These are phyloP conservation scores for Globisporangium recalcitrans DNA, from an alignment of 352 stramenopile species.

Conservation along the genomic window DNA sequence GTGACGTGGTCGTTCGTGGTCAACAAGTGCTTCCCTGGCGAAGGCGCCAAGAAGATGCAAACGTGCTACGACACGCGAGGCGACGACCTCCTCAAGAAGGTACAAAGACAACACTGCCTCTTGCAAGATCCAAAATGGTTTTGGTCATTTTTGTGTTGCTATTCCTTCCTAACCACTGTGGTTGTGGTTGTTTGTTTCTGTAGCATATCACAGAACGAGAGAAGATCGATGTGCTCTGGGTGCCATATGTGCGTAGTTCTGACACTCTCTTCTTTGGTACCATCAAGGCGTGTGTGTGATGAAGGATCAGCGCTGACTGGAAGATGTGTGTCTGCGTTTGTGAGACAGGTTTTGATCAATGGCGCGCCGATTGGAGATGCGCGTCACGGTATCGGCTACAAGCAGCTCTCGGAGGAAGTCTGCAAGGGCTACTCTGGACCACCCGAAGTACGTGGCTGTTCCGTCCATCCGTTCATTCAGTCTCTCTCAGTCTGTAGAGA, in stretches of 20 bases:
- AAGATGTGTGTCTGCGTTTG: not conserved
- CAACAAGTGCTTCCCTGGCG: conserved; percentile 52
- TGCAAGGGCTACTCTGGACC: conserved; percentile 65
- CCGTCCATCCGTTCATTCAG: not conserved
- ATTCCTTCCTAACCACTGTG: not conserved
- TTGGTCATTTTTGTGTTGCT: no score
- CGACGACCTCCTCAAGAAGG: conserved; percentile 48
- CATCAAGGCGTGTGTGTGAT: not conserved
- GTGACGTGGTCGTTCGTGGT: conserved; percentile 63
- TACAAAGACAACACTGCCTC: conserved; percentile 6
- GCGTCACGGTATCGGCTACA: conserved; percentile 55
- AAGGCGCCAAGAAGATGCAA: conserved; percentile 46
- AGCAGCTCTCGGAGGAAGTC: conserved; percentile 57
- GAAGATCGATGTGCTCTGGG: conserved; percentile 52
- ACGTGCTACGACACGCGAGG: conserved; percentile 61
- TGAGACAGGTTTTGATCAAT: conserved; percentile 54
- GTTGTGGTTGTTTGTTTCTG: not conserved
- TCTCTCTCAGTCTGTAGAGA: no score
- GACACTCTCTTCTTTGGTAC: not conserved
- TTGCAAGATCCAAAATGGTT: no score
- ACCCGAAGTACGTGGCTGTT: conserved; percentile 22
- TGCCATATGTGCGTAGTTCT: conserved; percentile 52
- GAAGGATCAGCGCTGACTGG: not conserved
- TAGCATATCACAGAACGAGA: conserved; percentile 48
- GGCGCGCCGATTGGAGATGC: conserved; percentile 48